phyloP scores from a whole-genome alignment of 2,329 filamentous ascomycete species.

The Plenodomus tracheiphilus region DNA sequence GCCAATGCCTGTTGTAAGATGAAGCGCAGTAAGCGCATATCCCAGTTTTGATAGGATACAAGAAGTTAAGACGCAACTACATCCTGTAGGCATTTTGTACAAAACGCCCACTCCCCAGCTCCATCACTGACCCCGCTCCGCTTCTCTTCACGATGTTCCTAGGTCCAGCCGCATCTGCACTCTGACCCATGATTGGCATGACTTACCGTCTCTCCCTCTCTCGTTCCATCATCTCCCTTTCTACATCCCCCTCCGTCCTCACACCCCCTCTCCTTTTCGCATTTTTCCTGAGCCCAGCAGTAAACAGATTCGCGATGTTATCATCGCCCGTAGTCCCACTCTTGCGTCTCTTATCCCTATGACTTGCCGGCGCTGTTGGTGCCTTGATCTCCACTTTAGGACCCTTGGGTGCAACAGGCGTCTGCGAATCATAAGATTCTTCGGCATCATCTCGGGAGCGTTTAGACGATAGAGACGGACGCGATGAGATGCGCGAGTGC shows the following conservation, averaged over 20 bases:
- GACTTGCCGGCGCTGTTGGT: constrained; percentile 35
- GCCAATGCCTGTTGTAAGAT: too few relatives aligned
- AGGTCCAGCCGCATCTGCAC: too few relatives aligned
- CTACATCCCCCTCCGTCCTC: constrained; percentile 37
- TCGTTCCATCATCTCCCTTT: constrained; percentile 36
- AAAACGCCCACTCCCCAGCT: too few relatives aligned
- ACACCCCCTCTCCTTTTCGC: constrained; percentile 38
- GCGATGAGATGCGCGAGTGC: constrained; percentile 25
- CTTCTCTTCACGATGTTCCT: too few relatives aligned
- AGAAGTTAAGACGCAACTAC: too few relatives aligned
- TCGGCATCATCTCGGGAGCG: constrained; percentile 34
- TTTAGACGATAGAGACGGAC: constrained; percentile 26
- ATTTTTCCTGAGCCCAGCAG: constrained; percentile 37
- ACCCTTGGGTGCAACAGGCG: constrained; percentile 10
- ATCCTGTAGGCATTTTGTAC: too few relatives aligned
- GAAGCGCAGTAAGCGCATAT: too few relatives aligned
- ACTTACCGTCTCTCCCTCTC: constrained; percentile 30
- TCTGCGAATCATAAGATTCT: constrained; percentile 1
- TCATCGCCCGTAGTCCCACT: constrained; percentile 25
- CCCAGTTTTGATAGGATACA: too few relatives aligned
- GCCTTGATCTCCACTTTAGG: constrained; percentile 21
- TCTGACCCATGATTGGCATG: too few relatives aligned
- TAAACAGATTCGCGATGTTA: constrained; percentile 35
- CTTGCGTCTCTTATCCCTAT: constrained; percentile 38
- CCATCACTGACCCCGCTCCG: too few relatives aligned